Conservation (phyloP, 2,329 filamentous ascomycete genomes). For the Cercospora sojina region DNA sequence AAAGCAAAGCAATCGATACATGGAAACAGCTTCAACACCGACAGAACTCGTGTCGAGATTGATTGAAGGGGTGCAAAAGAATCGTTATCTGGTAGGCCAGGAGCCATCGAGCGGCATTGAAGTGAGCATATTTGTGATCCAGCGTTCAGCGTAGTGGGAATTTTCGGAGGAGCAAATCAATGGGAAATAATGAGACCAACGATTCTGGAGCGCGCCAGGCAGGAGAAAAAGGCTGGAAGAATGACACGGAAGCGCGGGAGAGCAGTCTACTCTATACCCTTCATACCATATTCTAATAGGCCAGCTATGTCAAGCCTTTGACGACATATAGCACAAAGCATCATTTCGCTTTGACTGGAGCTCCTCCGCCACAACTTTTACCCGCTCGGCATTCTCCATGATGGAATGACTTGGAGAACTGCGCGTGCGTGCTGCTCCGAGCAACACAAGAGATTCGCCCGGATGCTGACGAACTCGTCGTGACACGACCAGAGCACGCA, state of each 20-base stretch:
- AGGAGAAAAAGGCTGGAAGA: neutral
- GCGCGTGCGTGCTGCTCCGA: neutral
- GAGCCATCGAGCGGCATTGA: constrained; percentile 49
- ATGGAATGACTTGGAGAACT: constrained; percentile 1
- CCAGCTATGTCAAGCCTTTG: constrained; percentile 5
- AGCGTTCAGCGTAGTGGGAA: constrained; percentile 33
- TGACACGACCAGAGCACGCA: constrained; percentile 13
- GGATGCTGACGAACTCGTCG: neutral
- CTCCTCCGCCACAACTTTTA: constrained; percentile 2
- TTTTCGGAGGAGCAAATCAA: neutral
- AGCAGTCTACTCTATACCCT: constrained; percentile 8
- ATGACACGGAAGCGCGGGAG: neutral
- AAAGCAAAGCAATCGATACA: constrained; percentile 38
- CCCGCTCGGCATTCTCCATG: neutral
- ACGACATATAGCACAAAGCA: constrained; percentile 8
- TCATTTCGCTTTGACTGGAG: neutral
- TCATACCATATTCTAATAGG: constrained; percentile 11
- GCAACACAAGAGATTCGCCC: constrained; percentile 1
- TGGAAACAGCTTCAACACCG: constrained; percentile 41
- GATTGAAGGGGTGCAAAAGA: constrained; percentile 56
- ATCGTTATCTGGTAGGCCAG: constrained; percentile 47
- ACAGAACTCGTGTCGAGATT: constrained; percentile 60
- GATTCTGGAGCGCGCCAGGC: neutral
- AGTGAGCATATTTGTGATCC: constrained; percentile 50
- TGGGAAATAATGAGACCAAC: neutral